Conservation (phyloP, 2,329 filamentous ascomycete species). For the Trichoderma atrobrunneum region DNA sequence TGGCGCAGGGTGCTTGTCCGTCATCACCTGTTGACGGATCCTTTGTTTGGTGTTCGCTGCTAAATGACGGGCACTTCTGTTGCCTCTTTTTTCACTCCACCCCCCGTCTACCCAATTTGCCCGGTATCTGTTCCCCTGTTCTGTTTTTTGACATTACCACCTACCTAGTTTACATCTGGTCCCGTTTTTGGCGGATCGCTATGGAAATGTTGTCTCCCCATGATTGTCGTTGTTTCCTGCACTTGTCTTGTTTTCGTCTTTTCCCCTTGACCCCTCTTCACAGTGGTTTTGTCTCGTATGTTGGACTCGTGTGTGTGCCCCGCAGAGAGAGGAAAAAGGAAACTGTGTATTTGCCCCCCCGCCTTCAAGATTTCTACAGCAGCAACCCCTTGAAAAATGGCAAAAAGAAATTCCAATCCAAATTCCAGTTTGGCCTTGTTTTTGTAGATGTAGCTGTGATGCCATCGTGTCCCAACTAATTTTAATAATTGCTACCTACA, state of each 20-base stretch:
- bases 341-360: conserved; percentile 13
- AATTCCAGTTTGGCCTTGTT: not conserved
- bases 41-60: conserved; percentile 28
- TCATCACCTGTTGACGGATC: conserved; percentile 11
- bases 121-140: conserved; percentile 18
- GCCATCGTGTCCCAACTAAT: not conserved
- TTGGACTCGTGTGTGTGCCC: conserved; percentile 13
- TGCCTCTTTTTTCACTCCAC: not conserved
- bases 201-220: conserved; percentile 32
- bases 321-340: conserved; percentile 15
- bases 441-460: not conserved
- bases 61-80: conserved; percentile 16
- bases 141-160: conserved; percentile 16
- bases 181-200: conserved; percentile 27
- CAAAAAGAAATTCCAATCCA: conserved; percentile 20
- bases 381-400: conserved; percentile 18
- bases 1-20: conserved; percentile 15
- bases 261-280: conserved; percentile 13
- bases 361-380: conserved; percentile 3
- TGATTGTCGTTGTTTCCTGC: conserved; percentile 24
- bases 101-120: not conserved
- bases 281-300: conserved; percentile 17
- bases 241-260: conserved; percentile 21
- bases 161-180: conserved; percentile 21
- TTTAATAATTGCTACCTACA: not conserved